phyloP scores from a whole-genome alignment of 345 rosid genomes.

The Rhizophora mangle region DNA sequence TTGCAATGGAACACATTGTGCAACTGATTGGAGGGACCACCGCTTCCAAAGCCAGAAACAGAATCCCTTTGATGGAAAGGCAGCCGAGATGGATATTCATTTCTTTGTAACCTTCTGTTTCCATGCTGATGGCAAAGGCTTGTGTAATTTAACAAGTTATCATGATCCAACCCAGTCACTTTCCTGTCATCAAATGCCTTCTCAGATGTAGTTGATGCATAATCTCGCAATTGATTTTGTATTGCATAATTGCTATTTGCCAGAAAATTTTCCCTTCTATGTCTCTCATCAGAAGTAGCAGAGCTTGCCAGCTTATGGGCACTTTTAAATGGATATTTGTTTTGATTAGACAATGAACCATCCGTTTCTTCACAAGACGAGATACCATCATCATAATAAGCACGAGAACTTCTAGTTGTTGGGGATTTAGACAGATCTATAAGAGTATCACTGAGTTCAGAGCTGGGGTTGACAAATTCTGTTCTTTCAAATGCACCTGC shows the following conservation, averaged over 20 bases:
- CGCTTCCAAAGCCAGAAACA: conserved; percentile 38
- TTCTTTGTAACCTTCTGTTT: conserved; percentile 37
- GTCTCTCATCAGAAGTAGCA: conserved; percentile 34
- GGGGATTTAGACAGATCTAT: conserved; percentile 38
- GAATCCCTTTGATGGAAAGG: conserved; percentile 40
- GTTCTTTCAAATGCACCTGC: conserved; percentile 33
- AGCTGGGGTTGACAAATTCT: conserved; percentile 37
- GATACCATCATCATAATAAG: conserved; percentile 60
- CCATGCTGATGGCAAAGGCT: conserved; percentile 35
- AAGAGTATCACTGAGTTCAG: conserved; percentile 39
- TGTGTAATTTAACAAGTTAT: conserved; percentile 35
- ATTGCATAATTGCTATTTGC: conserved; percentile 25
- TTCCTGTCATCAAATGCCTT: conserved; percentile 27
- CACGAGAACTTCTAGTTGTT: conserved; percentile 47
- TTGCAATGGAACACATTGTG: conserved; percentile 35
- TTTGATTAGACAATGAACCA: conserved; percentile 43
- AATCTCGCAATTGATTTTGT: conserved; percentile 29
- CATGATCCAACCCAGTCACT: conserved; percentile 30
- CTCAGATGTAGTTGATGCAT: conserved; percentile 30
- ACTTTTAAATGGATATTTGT: conserved; percentile 24
- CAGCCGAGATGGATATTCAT: conserved; percentile 35
- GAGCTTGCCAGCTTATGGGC: conserved; percentile 24
- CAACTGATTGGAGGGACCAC: conserved; percentile 44
- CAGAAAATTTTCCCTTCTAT: conserved; percentile 31
- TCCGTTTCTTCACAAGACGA: conserved; percentile 66